Conservation (phyloP, 805 yeast species). For the Maudiozyma barnettii region DNA sequence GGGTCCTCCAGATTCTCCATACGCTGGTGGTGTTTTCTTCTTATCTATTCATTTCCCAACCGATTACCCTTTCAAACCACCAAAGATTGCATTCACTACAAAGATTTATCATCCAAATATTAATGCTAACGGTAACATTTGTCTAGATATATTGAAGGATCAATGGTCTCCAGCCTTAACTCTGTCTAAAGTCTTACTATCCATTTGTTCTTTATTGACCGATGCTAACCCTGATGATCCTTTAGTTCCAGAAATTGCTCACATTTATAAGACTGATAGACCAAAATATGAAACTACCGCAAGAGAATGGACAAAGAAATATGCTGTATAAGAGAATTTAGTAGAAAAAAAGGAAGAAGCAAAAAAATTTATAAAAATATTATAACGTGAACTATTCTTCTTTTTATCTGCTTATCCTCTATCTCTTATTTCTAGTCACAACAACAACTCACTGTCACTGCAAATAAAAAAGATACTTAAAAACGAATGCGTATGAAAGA, state of each 20-base stretch:
- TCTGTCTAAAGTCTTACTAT: slow-evolving; percentile 83
- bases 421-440: too few species aligned
- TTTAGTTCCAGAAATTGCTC: slow-evolving; percentile 94
- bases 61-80: slow-evolving; percentile 97
- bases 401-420: too few species aligned
- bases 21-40: slow-evolving; percentile 87
- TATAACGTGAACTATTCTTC: too few species aligned
- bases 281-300: slow-evolving; percentile 92
- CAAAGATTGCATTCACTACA: slow-evolving; percentile 83
- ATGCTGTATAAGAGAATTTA: slow-evolving; percentile 54
- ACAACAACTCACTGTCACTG: too few species aligned
- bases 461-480: too few species aligned
- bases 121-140: slow-evolving; percentile 87
- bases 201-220: slow-evolving; percentile 91
- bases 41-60: slow-evolving; percentile 94
- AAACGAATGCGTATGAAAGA: too few species aligned
- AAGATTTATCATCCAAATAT: slow-evolving; percentile 95
- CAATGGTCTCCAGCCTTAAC: slow-evolving; percentile 98
- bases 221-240: slow-evolving; percentile 99
- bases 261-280: slow-evolving; percentile 86
- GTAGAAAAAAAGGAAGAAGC: background rate
- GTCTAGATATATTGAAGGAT: slow-evolving; percentile 90
- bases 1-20: slow-evolving; percentile 94
- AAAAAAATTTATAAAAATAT: too few species aligned
- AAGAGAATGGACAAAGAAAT: slow-evolving; percentile 95